Conservation (phyloP, 176 grass and related monocot genomes). For the Avena atlantica region DNA sequence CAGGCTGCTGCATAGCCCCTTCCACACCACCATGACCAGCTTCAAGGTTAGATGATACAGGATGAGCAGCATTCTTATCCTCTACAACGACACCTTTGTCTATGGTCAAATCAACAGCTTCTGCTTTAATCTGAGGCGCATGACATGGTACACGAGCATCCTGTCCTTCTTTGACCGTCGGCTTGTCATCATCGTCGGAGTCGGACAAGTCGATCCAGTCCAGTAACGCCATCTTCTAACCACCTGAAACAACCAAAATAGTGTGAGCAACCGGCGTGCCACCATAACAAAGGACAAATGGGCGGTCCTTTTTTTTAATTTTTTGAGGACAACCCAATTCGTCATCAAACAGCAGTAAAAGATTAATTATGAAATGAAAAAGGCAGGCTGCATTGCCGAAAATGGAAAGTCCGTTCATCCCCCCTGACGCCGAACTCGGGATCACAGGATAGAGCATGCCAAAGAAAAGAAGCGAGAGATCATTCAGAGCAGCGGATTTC, state of each 20-base stretch:
- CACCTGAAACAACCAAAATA: conserved; percentile 2
- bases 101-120: conserved; percentile 32
- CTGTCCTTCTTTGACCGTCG: neutral
- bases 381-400: neutral
- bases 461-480: neutral
- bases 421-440: neutral
- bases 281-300: neutral
- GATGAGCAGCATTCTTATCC: neutral
- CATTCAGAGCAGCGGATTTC: neutral
- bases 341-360: neutral
- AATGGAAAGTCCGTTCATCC: neutral
- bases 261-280: neutral
- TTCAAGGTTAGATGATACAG: neutral
- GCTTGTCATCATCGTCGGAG: neutral
- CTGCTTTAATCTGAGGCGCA: neutral
- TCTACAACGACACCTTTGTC: neutral
- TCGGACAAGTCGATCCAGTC: conserved; percentile 16
- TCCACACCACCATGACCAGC: neutral
- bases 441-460: too few species aligned
- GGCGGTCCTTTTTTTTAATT: neutral
- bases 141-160: neutral
- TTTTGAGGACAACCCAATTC: neutral
- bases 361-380: neutral
- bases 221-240: neutral
- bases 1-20: neutral